Evolutionary conservation across 2,329 filamentous ascomycete genomes (phyloP).

Genomic region (Anthostomella pinea): DNA sequence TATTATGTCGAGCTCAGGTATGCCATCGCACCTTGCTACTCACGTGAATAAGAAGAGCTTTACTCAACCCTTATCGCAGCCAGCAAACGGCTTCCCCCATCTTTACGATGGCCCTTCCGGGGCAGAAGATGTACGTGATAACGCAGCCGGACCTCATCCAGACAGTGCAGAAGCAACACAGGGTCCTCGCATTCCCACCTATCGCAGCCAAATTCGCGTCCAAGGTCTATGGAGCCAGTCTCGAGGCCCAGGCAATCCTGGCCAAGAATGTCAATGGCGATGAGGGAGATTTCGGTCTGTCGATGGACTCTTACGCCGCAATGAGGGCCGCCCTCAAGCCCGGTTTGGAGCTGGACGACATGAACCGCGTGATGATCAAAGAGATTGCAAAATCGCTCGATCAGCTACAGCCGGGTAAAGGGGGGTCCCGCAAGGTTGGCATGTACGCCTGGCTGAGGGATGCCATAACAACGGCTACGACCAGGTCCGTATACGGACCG

Average conservation of each 20-base stretch:
- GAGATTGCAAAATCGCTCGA: conserved; percentile 27
- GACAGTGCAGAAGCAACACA: conserved; percentile 37
- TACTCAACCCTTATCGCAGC: too few species aligned
- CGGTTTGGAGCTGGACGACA: conserved; percentile 31
- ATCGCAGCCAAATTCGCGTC: conserved; percentile 34
- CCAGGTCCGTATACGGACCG: conserved; percentile 39
- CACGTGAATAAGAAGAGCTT: too few species aligned
- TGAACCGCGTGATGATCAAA: conserved; percentile 34
- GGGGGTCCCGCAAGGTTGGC: conserved; percentile 10
- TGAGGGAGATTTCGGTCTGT: conserved; percentile 32
- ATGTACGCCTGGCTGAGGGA: conserved; percentile 28
- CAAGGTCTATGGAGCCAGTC: conserved; percentile 30
- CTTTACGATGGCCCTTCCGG: conserved; percentile 40
- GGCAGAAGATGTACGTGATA: conserved; percentile 41
- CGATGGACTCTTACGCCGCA: conserved; percentile 33
- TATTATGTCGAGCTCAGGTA: conserved; percentile 33
- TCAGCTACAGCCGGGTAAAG: conserved; percentile 12
- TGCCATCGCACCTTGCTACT: too few species aligned
- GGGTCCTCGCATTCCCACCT: conserved; percentile 36
- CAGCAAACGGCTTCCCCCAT: conserved; percentile 30
- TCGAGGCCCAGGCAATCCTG: conserved; percentile 29
- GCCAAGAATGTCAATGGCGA: conserved; percentile 34
- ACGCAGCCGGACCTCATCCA: conserved; percentile 36
- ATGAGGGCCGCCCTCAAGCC: conserved; percentile 32
- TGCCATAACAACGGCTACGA: conserved; percentile 35